These are phyloP conservation scores for Jackrogersella multiformis DNA, from an alignment of 495 filamentous ascomycete genomes.

Conservation along the genomic window DNA sequence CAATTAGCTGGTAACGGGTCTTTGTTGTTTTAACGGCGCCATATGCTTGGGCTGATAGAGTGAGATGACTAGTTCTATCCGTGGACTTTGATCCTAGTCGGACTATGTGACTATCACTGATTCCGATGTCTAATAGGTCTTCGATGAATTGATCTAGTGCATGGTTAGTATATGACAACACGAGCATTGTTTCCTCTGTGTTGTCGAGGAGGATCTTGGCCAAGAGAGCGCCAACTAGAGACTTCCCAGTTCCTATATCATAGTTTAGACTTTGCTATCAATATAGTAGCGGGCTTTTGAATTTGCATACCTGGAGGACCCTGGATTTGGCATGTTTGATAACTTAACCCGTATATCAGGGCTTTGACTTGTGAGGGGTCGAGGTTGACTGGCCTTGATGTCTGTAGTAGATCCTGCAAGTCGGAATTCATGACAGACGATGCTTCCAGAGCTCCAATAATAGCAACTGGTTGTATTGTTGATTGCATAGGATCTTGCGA, in stretches of 20 bases:
- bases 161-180: constrained; percentile 74
- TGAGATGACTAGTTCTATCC: constrained; percentile 56
- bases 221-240: constrained; percentile 75
- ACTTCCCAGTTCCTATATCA: constrained; percentile 77
- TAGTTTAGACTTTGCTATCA: constrained; percentile 13
- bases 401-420: constrained; percentile 20
- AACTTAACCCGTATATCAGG: constrained; percentile 62
- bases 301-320: constrained; percentile 73
- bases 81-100: constrained; percentile 74
- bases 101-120: constrained; percentile 63
- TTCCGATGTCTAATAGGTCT: constrained; percentile 71
- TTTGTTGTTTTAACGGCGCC: background rate
- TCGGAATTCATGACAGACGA: constrained; percentile 6
- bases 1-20: constrained; percentile 53
- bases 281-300: background rate
- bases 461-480: constrained; percentile 1
- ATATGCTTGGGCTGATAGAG: constrained; percentile 55
- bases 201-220: constrained; percentile 66
- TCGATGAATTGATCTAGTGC: constrained; percentile 80
- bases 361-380: constrained; percentile 69
- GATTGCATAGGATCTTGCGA: constrained; percentile 29
- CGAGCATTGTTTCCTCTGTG: constrained; percentile 65
- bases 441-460: constrained; percentile 15
- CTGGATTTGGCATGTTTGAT: constrained; percentile 71
- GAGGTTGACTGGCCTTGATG: constrained; percentile 48